Conservation (phyloP, 1,139 yeast species). For the Lodderomyces pseudojiufengensis region DNA sequence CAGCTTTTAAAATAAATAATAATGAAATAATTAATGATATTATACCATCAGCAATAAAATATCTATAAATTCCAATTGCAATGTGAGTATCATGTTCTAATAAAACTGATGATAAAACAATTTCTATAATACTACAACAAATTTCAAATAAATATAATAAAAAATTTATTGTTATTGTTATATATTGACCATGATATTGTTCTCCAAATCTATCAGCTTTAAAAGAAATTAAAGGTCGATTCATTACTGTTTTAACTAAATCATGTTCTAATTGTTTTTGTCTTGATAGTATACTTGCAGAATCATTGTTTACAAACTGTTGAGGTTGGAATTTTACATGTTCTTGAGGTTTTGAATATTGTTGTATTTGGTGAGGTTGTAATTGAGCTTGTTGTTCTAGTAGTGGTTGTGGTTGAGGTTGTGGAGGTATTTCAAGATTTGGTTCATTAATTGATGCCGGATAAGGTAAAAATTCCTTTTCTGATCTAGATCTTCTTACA, state of each 20-base stretch:
- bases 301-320: slow-evolving; percentile 7
- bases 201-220: slow-evolving; percentile 19
- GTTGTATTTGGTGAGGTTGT: background rate
- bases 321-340: background rate
- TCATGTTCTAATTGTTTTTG: slow-evolving; percentile 27
- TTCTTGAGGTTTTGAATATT: slow-evolving; percentile 4
- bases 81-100: slow-evolving; percentile 22
- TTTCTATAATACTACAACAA: slow-evolving; percentile 29
- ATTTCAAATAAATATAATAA: slow-evolving; percentile 36
- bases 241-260: slow-evolving; percentile 36
- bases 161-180: slow-evolving; percentile 28
- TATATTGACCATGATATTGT: slow-evolving; percentile 16
- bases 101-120: slow-evolving; percentile 28
- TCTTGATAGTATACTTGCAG: slow-evolving; percentile 17
- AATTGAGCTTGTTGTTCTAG: background rate
- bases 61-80: slow-evolving; percentile 29
- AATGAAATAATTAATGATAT: slow-evolving; percentile 34
- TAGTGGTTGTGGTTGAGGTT: slow-evolving; percentile 5
- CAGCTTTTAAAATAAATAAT: slow-evolving; percentile 31
- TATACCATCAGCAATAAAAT: slow-evolving; percentile 37
- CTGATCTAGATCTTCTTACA: slow-evolving; percentile 6
- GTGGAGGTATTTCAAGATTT: slow-evolving; percentile 1
- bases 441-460: slow-evolving; percentile 6
- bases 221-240: slow-evolving; percentile 27
- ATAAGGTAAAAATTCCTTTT: slow-evolving; percentile 13